Conservation (phyloP, 306 rosid species). For the Corylus avellana region DNA sequence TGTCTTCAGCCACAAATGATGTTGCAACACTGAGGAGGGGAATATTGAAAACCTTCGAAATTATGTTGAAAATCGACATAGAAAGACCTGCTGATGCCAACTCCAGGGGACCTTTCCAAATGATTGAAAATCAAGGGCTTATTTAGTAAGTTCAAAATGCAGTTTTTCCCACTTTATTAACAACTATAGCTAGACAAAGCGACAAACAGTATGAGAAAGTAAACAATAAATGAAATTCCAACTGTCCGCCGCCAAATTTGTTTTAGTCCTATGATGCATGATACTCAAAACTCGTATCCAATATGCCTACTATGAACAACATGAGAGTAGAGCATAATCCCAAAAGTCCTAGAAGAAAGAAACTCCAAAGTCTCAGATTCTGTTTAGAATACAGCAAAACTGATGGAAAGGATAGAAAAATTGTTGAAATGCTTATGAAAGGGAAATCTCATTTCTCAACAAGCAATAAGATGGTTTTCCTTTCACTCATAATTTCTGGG, state of each 20-base stretch:
- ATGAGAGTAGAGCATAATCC: neutral
- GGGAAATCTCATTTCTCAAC: constrained; percentile 6
- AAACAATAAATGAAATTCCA: neutral
- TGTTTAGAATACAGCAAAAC: neutral
- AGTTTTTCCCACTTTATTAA: neutral
- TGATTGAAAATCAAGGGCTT: neutral
- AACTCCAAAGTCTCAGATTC: neutral
- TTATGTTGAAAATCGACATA: constrained; percentile 77
- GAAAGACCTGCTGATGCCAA: constrained; percentile 97
- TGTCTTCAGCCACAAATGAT: constrained; percentile 94
- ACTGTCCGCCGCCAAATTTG: neutral
- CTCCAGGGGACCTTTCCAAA: constrained; percentile 65
- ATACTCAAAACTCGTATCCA: neutral
- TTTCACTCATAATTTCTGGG: neutral
- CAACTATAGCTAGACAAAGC: neutral
- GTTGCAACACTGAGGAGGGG: constrained; percentile 97
- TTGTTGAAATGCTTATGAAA: neutral
- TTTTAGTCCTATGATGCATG: neutral
- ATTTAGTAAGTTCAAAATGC: neutral
- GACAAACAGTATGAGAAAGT: neutral
- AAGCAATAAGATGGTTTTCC: constrained; percentile 3
- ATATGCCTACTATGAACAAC: neutral
- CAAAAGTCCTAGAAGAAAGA: neutral
- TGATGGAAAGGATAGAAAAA: neutral
- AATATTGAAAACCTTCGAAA: constrained; percentile 86